These are phyloP conservation scores for Leishmania braziliensis DNA, from an alignment of 208 protist genomes.

Conservation along the genomic window DNA sequence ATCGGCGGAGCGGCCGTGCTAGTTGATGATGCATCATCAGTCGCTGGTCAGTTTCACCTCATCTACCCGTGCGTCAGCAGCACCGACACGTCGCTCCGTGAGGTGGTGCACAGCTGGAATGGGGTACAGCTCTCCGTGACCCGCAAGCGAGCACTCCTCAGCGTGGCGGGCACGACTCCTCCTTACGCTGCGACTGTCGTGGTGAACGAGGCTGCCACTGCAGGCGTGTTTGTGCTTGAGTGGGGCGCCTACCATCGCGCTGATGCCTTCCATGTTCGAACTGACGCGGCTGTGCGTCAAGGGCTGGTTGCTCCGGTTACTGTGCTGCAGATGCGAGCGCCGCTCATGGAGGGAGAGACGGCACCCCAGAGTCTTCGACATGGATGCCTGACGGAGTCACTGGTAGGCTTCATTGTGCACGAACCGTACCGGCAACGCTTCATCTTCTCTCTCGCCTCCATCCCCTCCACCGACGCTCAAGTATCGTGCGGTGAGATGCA, in stretches of 20 bases:
- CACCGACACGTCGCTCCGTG: constrained; percentile 10
- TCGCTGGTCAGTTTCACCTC: neutral
- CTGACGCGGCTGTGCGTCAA: neutral
- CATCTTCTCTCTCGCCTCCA: constrained; percentile 12
- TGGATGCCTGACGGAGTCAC: constrained; percentile 15
- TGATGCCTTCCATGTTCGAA: constrained; percentile 14
- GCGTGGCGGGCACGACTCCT: constrained; percentile 3
- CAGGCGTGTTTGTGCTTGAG: constrained; percentile 11
- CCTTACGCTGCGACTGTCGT: constrained; percentile 13
- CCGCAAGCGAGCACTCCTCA: constrained; percentile 13
- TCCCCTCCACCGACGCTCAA: neutral
- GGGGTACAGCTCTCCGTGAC: neutral
- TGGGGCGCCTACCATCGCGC: neutral
- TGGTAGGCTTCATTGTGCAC: constrained; percentile 10
- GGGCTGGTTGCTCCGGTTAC: constrained; percentile 11
- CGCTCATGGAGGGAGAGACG: neutral
- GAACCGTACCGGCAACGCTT: constrained; percentile 15
- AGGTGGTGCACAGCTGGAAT: constrained; percentile 16
- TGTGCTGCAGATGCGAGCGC: constrained; percentile 6
- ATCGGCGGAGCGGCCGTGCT: constrained; percentile 9
- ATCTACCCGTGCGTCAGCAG: constrained; percentile 14
- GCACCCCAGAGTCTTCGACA: neutral
- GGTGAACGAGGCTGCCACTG: neutral
- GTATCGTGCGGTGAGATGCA: constrained; percentile 3
- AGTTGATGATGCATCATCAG: neutral